Evolutionary conservation across 2,329 filamentous ascomycete genomes (phyloP).

Genomic region (Onygenales sp.): DNA sequence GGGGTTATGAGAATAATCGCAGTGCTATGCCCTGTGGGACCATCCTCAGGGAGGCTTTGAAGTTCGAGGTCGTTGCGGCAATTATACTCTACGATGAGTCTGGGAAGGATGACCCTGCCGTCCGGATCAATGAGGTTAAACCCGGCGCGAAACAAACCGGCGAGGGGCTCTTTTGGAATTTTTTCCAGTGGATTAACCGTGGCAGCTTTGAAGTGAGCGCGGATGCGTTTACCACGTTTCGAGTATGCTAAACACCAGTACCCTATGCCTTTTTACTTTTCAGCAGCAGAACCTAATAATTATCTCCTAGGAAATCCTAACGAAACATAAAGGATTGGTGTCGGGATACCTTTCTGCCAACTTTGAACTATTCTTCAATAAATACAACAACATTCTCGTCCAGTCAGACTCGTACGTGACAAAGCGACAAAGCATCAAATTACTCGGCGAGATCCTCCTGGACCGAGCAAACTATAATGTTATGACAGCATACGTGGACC

Average conservation of each 20-base stretch:
- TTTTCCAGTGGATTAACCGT: constrained; percentile 96
- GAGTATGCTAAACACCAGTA: constrained; percentile 46
- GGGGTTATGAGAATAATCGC: constrained; percentile 81
- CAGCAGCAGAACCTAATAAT: neutral
- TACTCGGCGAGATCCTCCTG: constrained; percentile 86
- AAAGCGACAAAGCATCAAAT: constrained; percentile 94
- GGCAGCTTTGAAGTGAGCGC: constrained; percentile 94
- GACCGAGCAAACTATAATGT: constrained; percentile 95
- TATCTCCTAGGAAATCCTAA: constrained; percentile 66
- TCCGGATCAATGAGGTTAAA: constrained; percentile 69
- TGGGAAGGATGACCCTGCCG: constrained; percentile 59
- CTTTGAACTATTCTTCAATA: constrained; percentile 85
- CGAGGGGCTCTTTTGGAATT: constrained; percentile 86
- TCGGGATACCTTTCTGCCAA: constrained; percentile 80
- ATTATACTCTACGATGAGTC: constrained; percentile 91
- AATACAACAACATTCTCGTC: constrained; percentile 79
- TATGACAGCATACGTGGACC: constrained; percentile 95
- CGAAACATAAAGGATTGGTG: constrained; percentile 85
- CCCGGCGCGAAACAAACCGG: constrained; percentile 66
- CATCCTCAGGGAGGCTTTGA: constrained; percentile 78
- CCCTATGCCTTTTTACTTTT: neutral
- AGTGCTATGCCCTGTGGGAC: constrained; percentile 87
- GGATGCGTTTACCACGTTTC: constrained; percentile 94
- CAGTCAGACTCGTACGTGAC: constrained; percentile 96
- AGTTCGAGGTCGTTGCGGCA: constrained; percentile 82